Evolutionary conservation across 768 basidiomycete genomes (phyloP).

Genomic region (Dictyophora rubrovolvata): DNA sequence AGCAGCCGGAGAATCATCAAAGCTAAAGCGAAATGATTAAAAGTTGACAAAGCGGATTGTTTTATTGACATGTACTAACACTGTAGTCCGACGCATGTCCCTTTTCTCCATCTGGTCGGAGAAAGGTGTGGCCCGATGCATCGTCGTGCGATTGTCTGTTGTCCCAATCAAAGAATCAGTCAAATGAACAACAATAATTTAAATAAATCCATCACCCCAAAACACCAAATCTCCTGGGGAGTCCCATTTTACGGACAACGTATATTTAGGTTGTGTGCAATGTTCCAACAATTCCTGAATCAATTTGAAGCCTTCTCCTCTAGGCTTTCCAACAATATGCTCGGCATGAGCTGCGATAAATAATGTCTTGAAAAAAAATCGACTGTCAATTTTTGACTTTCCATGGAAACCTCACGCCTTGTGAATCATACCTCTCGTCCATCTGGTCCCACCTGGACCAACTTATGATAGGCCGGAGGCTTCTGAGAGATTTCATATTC

Average conservation of each 20-base stretch:
- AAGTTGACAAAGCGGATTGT: neutral
- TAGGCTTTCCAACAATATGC: conserved; percentile 11
- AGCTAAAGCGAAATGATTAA: neutral
- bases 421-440: conserved; percentile 6
- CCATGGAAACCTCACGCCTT: neutral
- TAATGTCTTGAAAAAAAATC: conserved; percentile 7
- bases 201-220: conserved; percentile 9
- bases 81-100: conserved; percentile 17
- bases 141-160: conserved; percentile 10
- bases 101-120: conserved; percentile 16
- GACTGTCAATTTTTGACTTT: neutral
- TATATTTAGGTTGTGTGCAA: conserved; percentile 14
- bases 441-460: conserved; percentile 13
- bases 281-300: conserved; percentile 14
- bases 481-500: conserved; percentile 11
- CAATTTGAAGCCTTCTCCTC: conserved; percentile 12
- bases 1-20: neutral
- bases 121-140: conserved; percentile 15
- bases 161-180: neutral
- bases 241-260: conserved; percentile 13
- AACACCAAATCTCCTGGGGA: conserved; percentile 11
- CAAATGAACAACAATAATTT: neutral
- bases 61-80: neutral
- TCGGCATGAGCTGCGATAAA: conserved; percentile 15
- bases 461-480: conserved; percentile 16